Base-by-base conservation (phyloP, 768 basidiomycete genomes). In the Cubamyces sp. region DNA sequence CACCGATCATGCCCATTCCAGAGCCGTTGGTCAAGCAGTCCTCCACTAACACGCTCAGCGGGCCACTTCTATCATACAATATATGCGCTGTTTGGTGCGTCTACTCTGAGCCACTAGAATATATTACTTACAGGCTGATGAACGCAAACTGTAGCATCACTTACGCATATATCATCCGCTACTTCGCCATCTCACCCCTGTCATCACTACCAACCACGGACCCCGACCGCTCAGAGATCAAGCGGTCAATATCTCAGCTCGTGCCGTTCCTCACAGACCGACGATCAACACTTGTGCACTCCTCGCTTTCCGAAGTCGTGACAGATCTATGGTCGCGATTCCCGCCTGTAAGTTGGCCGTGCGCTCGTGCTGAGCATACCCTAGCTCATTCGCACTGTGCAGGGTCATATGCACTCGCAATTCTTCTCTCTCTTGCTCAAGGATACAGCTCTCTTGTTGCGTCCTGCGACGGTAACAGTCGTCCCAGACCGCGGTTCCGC, bases 271-370 rank as follows among this genome's bases (percentile, higher is more conserved):
- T 93, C 14, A 72, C 75, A 1, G 84, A 88, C 41, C 81, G 79
- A 42, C 82, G 79, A 68, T 87, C 91, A 5, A 85, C 75, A 25
- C 77, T 78, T n/a, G 66, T 84, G 9, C 80, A 86, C 60, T 64
- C 75, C 7, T 81, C 78, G 54, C 69, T 92, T 39, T 78, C 80
- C 25, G 77, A 79, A 26, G 80, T 81, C 3, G 74, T 85, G n/a
- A 82, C 82, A 8, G 86, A 87, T 60, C 69, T 91, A 5, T 90
- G 86, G 84, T 88, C 90, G 8, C 80, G 82, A 18, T 80, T 87
- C 49, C 78, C 81, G 23, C 68, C 78, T n/a, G 87, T 87, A 66
- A n/a, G 80, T 71, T 25, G 16, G 9, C 5, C 14, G 19, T 16
- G 42, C 19, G 21, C 45, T 2, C 11, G 6, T 47, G 19, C 1